phyloP scores from a whole-genome alignment of 306 rosid species.

The Medicago ruthenica region DNA sequence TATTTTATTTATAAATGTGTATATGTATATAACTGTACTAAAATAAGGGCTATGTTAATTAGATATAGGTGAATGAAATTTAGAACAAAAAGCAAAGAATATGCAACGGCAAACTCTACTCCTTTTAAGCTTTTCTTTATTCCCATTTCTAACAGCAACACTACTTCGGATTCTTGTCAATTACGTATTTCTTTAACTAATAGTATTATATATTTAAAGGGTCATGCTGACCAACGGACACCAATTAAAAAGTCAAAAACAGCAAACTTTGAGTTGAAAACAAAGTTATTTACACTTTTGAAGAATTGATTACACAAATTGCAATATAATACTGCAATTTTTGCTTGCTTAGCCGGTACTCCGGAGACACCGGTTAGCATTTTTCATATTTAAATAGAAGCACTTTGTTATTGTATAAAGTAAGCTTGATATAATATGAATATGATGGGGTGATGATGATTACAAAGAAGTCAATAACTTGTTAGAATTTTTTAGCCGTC shows the following conservation, averaged over 20 bases:
- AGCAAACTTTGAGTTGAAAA: too few relatives aligned
- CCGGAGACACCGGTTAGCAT: too few relatives aligned
- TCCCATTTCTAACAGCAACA: constrained; percentile 35
- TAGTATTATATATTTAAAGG: too few relatives aligned
- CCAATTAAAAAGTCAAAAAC: too few relatives aligned
- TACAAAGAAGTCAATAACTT: constrained; percentile 41
- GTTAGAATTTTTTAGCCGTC: constrained; percentile 39
- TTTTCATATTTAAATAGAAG: background rate
- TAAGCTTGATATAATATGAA: background rate
- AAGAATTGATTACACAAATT: too few relatives aligned
- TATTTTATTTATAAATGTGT: constrained; percentile 27
- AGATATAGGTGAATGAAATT: constrained; percentile 35
- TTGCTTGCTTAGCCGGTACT: too few relatives aligned
- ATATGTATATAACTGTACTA: background rate
- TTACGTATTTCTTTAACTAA: background rate
- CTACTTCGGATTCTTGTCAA: constrained; percentile 54
- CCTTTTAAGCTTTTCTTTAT: constrained; percentile 47
- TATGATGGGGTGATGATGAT: constrained; percentile 50
- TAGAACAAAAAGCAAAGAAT: constrained; percentile 47
- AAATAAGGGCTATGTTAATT: constrained; percentile 15
- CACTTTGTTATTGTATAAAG: constrained; percentile 32
- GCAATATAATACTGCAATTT: too few relatives aligned
- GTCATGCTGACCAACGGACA: too few relatives aligned
- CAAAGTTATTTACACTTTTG: too few relatives aligned
- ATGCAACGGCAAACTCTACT: constrained; percentile 41